Conservation (phyloP, 2,329 filamentous ascomycete genomes). For the Helotiales sp. region DNA sequence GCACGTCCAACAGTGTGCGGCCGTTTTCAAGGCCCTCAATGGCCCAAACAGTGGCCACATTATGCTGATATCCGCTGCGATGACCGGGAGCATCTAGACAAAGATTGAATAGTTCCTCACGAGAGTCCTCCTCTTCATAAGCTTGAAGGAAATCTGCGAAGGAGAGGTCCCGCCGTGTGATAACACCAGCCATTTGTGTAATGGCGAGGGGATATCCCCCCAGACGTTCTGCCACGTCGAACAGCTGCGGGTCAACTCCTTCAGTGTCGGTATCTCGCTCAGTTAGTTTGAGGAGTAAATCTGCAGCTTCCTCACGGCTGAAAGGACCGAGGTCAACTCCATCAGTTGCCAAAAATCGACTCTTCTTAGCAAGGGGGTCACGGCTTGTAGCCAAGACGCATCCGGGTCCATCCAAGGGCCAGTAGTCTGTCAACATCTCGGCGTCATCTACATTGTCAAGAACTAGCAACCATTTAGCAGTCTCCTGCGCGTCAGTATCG, state of each 20-base stretch:
- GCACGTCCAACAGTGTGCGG: not conserved
- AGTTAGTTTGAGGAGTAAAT: constrained; percentile 1
- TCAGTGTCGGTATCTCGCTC: constrained; percentile 16
- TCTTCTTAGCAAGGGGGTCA: constrained; percentile 13
- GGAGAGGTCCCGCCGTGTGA: constrained; percentile 7
- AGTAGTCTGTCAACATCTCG: constrained; percentile 29
- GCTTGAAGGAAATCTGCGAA: constrained; percentile 2
- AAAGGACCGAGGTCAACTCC: not conserved
- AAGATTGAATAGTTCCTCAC: not conserved
- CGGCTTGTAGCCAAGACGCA: constrained; percentile 31
- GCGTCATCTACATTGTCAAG: constrained; percentile 38
- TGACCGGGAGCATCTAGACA: not conserved
- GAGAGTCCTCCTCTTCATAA: not conserved
- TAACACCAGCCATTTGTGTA: constrained; percentile 20
- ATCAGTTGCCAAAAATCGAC: not conserved
- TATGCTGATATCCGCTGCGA: not conserved
- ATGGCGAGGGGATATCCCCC: constrained; percentile 21
- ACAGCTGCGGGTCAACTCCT: not conserved
- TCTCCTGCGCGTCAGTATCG: constrained; percentile 2
- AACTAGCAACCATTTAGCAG: constrained; percentile 34
- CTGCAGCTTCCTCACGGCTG: not conserved
- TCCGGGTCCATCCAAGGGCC: constrained; percentile 27
- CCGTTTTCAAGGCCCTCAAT: not conserved
- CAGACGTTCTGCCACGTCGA: not conserved
- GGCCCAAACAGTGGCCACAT: not conserved